Evolutionary conservation across 805 yeast species (phyloP), one percentile per base, ranked within the genome.

Genomic region (Pichia deserticola): DNA sequence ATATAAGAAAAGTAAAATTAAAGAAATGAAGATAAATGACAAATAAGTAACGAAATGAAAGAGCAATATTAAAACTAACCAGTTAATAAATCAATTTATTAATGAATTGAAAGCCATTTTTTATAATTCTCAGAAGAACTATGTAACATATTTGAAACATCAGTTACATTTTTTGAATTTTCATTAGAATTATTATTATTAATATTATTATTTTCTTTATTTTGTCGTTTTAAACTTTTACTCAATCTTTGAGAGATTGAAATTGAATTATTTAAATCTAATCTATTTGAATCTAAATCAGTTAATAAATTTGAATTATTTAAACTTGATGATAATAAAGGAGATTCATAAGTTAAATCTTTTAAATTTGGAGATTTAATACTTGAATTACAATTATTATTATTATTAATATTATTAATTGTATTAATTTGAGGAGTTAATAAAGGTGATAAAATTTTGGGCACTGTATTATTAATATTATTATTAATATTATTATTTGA

Each of bases 91-190:
- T 20, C 20, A 20, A 27, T 48, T 4, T 13, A 12, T 43, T 39
- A 55, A 42, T 61, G 64, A 36, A 49, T 61, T 7, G 68, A 60
- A 32, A 65, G 52, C 68, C 68, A 64, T 45, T 51, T 63, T 46
- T 57, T 62, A 48, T 65, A 64, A 44, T 64, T 64, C 42, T 63
- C 64, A 7, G 66, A 62, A 20, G 69, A 60, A 41, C 57, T 54
- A n/a, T 60, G 54, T 37, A 65, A 47, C 35, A 61, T 39, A 43
- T 62, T 64, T 38, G 65, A 58, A 32, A 64, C 58, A 49, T 59
- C 62, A 32, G 66, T 58, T 13, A 62, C 57, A n/a, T 45, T 43
- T 30, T 35, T 37, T 20, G 47, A 20, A 20, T 20, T 20, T 20
- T 20, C 20, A 20, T 20, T 20, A 20, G 20, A 20, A 20, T 20